Evolutionary conservation across 2,329 filamentous ascomycete species (phyloP).

Genomic region (Aaosphaeria pasadenensis): DNA sequence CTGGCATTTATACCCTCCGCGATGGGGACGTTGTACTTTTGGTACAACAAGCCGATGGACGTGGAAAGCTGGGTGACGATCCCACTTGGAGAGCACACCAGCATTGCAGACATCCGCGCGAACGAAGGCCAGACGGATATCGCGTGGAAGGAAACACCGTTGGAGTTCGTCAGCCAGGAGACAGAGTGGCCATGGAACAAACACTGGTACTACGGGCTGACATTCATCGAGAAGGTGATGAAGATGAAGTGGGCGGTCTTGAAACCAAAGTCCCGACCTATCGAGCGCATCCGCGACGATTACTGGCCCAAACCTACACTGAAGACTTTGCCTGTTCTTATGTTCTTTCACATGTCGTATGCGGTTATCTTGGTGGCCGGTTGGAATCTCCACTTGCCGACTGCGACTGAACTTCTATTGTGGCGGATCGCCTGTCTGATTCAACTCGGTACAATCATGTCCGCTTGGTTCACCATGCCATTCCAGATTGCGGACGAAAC

Average conservation of each 20-base stretch:
- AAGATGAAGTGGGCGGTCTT: slow-evolving; percentile 1
- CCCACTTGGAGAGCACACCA: slow-evolving; percentile 2
- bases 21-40: slow-evolving; percentile 33
- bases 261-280: slow-evolving; percentile 3
- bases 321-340: not conserved
- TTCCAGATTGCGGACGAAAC: not conserved
- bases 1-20: slow-evolving; percentile 36
- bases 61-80: slow-evolving; percentile 2
- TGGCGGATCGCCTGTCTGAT: not conserved
- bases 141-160: slow-evolving; percentile 4
- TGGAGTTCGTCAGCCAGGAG: slow-evolving; percentile 7
- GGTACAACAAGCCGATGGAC: slow-evolving; percentile 40
- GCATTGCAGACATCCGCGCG: not conserved
- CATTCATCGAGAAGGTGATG: not conserved
- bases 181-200: not conserved
- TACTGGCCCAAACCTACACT: not conserved
- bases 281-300: not conserved
- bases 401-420: not conserved
- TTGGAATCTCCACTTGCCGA: not conserved
- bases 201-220: not conserved
- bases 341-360: not conserved
- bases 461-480: not conserved
- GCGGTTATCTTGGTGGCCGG: not conserved
- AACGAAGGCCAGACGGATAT: not conserved
- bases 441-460: not conserved